Evolutionary conservation across 208 protist species (phyloP).

Genomic region (Crithidia brevicula): DNA sequence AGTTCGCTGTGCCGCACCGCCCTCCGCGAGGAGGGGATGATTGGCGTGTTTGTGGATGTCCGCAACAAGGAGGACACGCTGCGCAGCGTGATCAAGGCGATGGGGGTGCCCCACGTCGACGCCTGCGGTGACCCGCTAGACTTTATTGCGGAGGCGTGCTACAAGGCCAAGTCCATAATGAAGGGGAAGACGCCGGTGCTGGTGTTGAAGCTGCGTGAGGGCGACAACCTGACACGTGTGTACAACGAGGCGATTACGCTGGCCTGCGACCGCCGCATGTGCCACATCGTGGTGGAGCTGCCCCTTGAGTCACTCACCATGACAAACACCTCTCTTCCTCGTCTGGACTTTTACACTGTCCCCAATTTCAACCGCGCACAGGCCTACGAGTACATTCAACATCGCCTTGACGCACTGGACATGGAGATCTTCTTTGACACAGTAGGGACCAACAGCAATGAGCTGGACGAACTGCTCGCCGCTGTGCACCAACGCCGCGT

Average conservation of each 20-base stretch:
- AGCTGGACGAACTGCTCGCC: slow-evolving; percentile 84
- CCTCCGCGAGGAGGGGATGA: slow-evolving; percentile 60
- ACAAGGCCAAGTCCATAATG: slow-evolving; percentile 53
- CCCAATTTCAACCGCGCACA: slow-evolving; percentile 77
- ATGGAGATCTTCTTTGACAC: slow-evolving; percentile 68
- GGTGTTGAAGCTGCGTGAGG: slow-evolving; percentile 70
- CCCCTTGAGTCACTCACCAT: slow-evolving; percentile 78
- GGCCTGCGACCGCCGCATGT: slow-evolving; percentile 66
- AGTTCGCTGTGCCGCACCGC: slow-evolving; percentile 59
- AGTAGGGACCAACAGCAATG: slow-evolving; percentile 85
- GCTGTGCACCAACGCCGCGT: slow-evolving; percentile 65
- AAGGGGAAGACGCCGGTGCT: slow-evolving; percentile 59
- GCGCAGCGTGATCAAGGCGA: slow-evolving; percentile 64
- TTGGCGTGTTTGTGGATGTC: slow-evolving; percentile 79
- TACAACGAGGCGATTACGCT: slow-evolving; percentile 72
- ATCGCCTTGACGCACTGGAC: slow-evolving; percentile 75
- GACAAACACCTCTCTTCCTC: slow-evolving; percentile 72
- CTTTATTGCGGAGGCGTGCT: slow-evolving; percentile 80
- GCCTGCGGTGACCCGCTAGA: slow-evolving; percentile 85
- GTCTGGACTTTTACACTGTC: slow-evolving; percentile 81
- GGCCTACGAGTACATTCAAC: slow-evolving; percentile 73
- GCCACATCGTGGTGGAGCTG: slow-evolving; percentile 83
- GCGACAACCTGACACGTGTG: slow-evolving; percentile 54
- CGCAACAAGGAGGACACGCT: slow-evolving; percentile 76
- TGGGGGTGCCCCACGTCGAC: slow-evolving; percentile 83